Base-by-base conservation (phyloP, 345 rosid genomes). In the Salix caprea region DNA sequence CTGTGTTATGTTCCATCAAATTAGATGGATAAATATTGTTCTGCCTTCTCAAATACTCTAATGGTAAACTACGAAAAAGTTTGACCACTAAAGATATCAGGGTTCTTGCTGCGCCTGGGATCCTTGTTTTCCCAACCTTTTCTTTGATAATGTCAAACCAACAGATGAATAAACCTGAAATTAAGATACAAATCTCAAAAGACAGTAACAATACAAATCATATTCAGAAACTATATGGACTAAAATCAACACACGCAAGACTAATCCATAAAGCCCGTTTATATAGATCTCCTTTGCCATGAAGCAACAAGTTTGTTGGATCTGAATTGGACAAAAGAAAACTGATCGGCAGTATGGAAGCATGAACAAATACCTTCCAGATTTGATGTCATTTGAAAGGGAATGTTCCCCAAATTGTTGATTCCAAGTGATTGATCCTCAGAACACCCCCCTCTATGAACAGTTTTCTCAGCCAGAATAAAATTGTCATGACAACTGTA, bases 401-500 rank as follows among this genome's bases (percentile, higher is more conserved):
- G 79, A 67, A 67, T 70, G 78, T 46, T 65, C 13, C 54, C 69
- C 24, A 28, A 50, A 70, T 72, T 75, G 70, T 84, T 67, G 58
- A n/a, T 78, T 73, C 77, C 77, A 19, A 60, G 77, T 71, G 77
- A 77, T 65, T 78, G 85, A 36, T 77, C 76, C 6, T 54, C 82
- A 78, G 89, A 82, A 79, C 65, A 68, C 69, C 70, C 28, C 76
- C 78, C 50, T 81, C 79, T 71, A 80, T 81, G 73, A 42, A 74
- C 61, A 67, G 76, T 74, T 81, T 87, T 82, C 77, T 85, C 86
- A 78, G 67, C 77, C 67, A 73, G 15, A 69, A 81, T 48, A 73
- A 87, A 85, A 79, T 76, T 84, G 52, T 91, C 95, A 64, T 89
- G 85, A 67, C 97, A 95, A 80, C 92, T 90, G 84, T 88, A 88